Percentiles rank a stretch among this genome's conserved stretches.
Conservation (phyloP, 768 basidiomycete species). For the Podaxis sp. region DNA sequence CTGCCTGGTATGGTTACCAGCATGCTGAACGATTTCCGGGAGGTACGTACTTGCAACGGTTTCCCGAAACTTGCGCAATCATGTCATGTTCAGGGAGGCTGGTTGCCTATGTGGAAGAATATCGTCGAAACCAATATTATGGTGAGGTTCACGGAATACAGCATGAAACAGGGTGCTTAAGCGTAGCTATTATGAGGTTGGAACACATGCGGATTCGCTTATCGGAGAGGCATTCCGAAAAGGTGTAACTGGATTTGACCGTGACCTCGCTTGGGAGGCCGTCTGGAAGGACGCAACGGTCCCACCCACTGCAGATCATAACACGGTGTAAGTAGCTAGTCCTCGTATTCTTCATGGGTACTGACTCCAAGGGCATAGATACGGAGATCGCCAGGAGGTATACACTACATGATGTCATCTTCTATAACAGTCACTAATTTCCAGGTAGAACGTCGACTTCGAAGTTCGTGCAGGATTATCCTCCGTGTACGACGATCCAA, state of each 20-base stretch:
- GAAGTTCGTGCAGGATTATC: conserved; percentile 80
- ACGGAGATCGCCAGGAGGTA: conserved; percentile 68
- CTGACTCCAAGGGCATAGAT: not conserved
- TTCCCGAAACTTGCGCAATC: not conserved
- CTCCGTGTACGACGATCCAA: conserved; percentile 51
- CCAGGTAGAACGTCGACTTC: conserved; percentile 60
- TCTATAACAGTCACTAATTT: not conserved
- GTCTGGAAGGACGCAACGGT: conserved; percentile 72
- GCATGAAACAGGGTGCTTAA: conserved; percentile 24
- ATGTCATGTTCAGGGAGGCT: conserved; percentile 51
- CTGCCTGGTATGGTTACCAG: conserved; percentile 72
- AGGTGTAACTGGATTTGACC: conserved; percentile 62
- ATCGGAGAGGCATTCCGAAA: conserved; percentile 70
- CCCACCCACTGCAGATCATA: conserved; percentile 54
- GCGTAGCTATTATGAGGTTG: conserved; percentile 45
- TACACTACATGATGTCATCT: conserved; percentile 4
- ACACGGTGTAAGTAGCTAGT: conserved; percentile 67
- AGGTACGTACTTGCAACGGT: conserved; percentile 24
- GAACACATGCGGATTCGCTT: conserved; percentile 76
- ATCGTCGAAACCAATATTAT: conserved; percentile 86
- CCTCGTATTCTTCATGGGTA: conserved; percentile 20
- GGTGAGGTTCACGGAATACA: conserved; percentile 24
- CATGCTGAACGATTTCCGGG: conserved; percentile 76
- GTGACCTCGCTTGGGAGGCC: conserved; percentile 65
- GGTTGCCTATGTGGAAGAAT: conserved; percentile 92